Percentiles rank a stretch among this genome's conserved stretches.
Conservation (phyloP, 2,329 filamentous ascomycete species). For the Mycocentrospora acerina region DNA sequence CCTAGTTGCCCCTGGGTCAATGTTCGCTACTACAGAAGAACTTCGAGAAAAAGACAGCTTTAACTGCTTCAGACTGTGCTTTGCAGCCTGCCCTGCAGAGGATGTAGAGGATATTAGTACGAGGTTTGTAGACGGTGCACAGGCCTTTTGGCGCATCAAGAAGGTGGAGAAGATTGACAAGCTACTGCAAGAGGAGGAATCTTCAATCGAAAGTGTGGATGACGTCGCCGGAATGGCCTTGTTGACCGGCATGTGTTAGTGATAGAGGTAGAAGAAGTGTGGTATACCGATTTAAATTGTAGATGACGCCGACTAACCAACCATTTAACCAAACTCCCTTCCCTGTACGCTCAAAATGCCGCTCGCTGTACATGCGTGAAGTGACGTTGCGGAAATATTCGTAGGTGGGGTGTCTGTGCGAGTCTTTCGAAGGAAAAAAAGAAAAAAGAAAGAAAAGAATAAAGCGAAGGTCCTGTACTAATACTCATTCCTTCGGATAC, state of each 20-base stretch:
- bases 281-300: too few species aligned
- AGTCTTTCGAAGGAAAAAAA: too few species aligned
- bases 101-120: conserved; percentile 64
- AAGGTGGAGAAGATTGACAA: conserved; percentile 66
- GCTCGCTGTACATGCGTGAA: too few species aligned
- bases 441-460: too few species aligned
- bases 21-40: conserved; percentile 70
- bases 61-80: conserved; percentile 77
- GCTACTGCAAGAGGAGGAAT: conserved; percentile 49
- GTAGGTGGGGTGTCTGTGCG: too few species aligned
- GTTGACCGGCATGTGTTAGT: conserved; percentile 35
- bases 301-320: too few species aligned
- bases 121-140: conserved; percentile 68
- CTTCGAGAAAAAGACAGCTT: conserved; percentile 63
- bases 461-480: too few species aligned
- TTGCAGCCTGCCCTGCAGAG: conserved; percentile 77
- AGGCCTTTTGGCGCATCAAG: conserved; percentile 77
- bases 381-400: too few species aligned
- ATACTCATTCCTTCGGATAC: too few species aligned
- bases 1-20: conserved; percentile 68
- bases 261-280: too few species aligned
- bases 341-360: too few species aligned
- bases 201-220: conserved; percentile 11
- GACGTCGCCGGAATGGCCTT: conserved; percentile 28
- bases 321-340: too few species aligned